A percentile compares a stretch with the other conserved stretches of the same genome.
phyloP scores from a whole-genome alignment of 352 stramenopile genomes.

The Globisporangium viniferum region DNA sequence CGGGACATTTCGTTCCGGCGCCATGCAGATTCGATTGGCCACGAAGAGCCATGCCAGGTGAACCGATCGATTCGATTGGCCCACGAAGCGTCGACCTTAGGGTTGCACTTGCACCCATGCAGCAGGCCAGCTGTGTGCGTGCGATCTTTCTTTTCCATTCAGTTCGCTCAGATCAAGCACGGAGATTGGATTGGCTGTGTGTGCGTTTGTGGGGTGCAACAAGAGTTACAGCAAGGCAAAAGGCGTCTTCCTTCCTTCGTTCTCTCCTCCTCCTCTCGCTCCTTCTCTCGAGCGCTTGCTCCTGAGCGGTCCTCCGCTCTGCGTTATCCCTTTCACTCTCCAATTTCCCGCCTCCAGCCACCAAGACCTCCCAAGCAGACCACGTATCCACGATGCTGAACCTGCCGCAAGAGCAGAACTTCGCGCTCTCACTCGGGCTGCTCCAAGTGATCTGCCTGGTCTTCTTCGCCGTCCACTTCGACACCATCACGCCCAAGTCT shows the following conservation, averaged over 20 bases:
- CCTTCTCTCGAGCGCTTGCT: not conserved
- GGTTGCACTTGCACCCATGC: not conserved
- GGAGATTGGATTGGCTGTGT: constrained; percentile 13
- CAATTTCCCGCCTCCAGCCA: not conserved
- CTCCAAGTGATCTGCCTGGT: constrained; percentile 48
- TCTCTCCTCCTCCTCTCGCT: not conserved
- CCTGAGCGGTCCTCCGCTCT: not conserved
- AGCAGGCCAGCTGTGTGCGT: not conserved
- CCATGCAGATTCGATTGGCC: not conserved
- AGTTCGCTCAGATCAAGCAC: not conserved
- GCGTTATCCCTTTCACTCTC: not conserved
- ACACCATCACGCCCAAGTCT: constrained; percentile 34
- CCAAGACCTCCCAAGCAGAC: not conserved
- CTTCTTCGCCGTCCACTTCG: constrained; percentile 45
- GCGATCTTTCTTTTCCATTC: constrained; percentile 5
- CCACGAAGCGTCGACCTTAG: not conserved
- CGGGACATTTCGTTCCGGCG: not conserved
- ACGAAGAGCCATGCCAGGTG: not conserved
- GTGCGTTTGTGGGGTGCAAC: not conserved
- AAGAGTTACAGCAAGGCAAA: not conserved
- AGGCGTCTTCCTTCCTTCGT: not conserved
- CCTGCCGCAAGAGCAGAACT: constrained; percentile 32
- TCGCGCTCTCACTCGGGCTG: constrained; percentile 34
- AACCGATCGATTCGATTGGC: not conserved
- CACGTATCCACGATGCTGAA: constrained; percentile 9